These are phyloP conservation scores for Saturnispora dispora DNA, from an alignment of 805 yeast genomes.

Conservation along the genomic window DNA sequence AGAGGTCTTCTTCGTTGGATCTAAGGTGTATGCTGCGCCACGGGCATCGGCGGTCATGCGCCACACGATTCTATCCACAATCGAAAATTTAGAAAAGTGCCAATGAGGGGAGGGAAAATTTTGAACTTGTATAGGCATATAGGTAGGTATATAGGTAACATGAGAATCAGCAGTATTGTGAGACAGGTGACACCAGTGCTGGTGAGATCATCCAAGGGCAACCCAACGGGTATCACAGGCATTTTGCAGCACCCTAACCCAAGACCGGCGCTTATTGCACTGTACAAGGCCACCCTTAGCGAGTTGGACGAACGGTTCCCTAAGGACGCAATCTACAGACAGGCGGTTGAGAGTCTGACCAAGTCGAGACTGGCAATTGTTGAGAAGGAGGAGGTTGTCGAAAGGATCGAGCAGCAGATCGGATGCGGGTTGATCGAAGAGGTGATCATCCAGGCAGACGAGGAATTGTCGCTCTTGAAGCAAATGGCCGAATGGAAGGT, in stretches of 20 bases:
- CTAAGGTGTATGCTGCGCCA: conserved; percentile 6
- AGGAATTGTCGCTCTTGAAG: conserved; percentile 60
- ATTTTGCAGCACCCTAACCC: conserved; percentile 75
- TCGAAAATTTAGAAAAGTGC: background rate
- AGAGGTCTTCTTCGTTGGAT: conserved; percentile 1
- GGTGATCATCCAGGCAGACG: conserved; percentile 71
- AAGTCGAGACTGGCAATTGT: conserved; percentile 60
- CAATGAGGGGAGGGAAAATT: background rate
- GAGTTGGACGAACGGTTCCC: conserved; percentile 58
- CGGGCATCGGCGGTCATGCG: background rate
- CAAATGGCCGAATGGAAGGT: conserved; percentile 59
- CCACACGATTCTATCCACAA: background rate
- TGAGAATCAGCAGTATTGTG: conserved; percentile 29
- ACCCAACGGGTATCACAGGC: conserved; percentile 79
- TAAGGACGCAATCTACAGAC: conserved; percentile 61
- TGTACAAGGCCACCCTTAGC: conserved; percentile 61
- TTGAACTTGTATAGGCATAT: background rate
- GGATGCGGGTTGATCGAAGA: conserved; percentile 85
- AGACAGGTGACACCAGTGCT: conserved; percentile 38
- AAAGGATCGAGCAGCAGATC: conserved; percentile 60
- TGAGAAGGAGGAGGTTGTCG: conserved; percentile 49
- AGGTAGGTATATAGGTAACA: conserved; percentile 10
- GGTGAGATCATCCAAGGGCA: conserved; percentile 49
- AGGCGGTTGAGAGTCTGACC: conserved; percentile 64
- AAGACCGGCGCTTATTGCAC: conserved; percentile 61